phyloP scores from a whole-genome alignment of 306 rosid species.

The Medicago truncatula region DNA sequence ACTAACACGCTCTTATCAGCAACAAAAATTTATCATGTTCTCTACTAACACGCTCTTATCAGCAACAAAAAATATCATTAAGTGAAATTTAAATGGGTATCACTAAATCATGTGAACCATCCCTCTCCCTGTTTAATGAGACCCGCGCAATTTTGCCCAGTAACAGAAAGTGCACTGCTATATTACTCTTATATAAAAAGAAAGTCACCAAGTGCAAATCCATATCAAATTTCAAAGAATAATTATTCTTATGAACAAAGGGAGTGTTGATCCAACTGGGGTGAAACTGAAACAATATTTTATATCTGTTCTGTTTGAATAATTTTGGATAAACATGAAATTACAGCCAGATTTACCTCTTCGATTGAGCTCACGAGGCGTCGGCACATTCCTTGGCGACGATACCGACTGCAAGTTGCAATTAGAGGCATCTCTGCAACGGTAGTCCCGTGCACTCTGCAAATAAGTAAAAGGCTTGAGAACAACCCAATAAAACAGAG shows the following conservation, averaged over 20 bases:
- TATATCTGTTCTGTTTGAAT: constrained; percentile 17
- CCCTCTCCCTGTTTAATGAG: not conserved
- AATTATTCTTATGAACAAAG: constrained; percentile 15
- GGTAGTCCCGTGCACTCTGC: constrained; percentile 88
- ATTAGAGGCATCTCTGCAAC: constrained; percentile 98
- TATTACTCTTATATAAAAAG: not conserved
- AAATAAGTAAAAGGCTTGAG: constrained; percentile 35
- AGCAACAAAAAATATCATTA: not conserved
- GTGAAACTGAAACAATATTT: constrained; percentile 1
- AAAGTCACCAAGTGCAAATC: constrained; percentile 4
- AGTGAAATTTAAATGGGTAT: not conserved
- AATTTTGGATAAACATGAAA: constrained; percentile 34
- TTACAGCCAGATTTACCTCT: constrained; percentile 61
- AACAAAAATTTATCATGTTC: too few species aligned
- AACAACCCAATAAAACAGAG: constrained; percentile 23
- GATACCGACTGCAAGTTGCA: constrained; percentile 91
- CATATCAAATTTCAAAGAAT: constrained; percentile 23
- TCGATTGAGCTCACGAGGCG: constrained; percentile 80
- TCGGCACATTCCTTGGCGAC: constrained; percentile 98
- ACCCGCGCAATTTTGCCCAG: not conserved
- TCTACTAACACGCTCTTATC: not conserved
- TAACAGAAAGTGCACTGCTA: not conserved
- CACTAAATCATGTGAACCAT: not conserved
- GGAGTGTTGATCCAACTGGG: constrained; percentile 12
- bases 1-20: not conserved